phyloP scores from a whole-genome alignment of 2,329 filamentous ascomycete species.

The Paraphoma sp. region DNA sequence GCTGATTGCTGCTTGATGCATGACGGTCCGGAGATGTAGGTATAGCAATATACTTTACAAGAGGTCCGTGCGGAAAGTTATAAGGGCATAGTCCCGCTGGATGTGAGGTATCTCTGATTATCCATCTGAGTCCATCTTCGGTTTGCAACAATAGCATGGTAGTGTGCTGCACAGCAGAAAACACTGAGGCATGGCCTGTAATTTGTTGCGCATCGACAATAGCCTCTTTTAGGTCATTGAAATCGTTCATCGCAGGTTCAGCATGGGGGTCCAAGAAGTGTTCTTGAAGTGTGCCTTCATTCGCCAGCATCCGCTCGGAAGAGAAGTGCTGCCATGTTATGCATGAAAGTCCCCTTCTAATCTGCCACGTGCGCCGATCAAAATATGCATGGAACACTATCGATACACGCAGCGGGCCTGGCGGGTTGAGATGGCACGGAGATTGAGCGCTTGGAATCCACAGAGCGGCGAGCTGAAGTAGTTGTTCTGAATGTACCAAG shows the following conservation, averaged over 20 bases:
- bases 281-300: neutral
- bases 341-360: conserved; percentile 8
- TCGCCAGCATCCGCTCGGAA: no score
- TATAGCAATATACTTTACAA: no score
- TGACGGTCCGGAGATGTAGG: no score
- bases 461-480: neutral
- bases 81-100: no score
- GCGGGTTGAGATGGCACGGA: neutral
- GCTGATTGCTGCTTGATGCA: no score
- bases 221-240: neutral
- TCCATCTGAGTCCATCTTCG: neutral
- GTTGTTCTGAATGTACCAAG: neutral
- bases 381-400: conserved; percentile 10
- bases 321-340: conserved; percentile 1
- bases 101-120: no score
- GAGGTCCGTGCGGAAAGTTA: no score
- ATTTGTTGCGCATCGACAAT: neutral
- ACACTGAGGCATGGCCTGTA: conserved; percentile 1
- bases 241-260: neutral
- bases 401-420: neutral
- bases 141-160: neutral
- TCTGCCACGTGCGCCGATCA: conserved; percentile 8
- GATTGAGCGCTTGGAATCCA: neutral
- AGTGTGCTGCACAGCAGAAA: conserved; percentile 1
- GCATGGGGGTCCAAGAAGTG: neutral